A percentile compares a stretch with the other conserved stretches of the same genome.
These are phyloP conservation scores for Daldinia childiae DNA, from an alignment of 495 filamentous ascomycete genomes.

Conservation along the genomic window DNA sequence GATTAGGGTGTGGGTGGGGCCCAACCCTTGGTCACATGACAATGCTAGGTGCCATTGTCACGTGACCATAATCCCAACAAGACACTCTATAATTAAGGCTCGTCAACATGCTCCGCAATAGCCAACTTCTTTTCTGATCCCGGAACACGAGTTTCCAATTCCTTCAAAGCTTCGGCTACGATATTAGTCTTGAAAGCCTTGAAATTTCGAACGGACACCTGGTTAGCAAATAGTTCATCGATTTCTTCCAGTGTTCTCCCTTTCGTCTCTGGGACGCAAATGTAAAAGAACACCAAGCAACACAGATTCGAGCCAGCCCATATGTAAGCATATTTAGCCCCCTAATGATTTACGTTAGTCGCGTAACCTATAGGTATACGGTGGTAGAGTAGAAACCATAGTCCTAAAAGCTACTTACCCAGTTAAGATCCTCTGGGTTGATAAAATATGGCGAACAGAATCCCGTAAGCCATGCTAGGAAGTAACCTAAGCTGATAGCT, in stretches of 20 bases:
- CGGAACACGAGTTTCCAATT: conserved; percentile 34
- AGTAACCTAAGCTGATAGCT: conserved; percentile 57
- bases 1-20: too few relatives aligned
- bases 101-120: conserved; percentile 20
- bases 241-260: conserved; percentile 68
- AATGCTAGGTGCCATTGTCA: too few relatives aligned
- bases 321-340: conserved; percentile 62
- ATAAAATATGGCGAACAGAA: conserved; percentile 62
- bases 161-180: conserved; percentile 48
- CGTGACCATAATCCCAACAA: too few relatives aligned
- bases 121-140: conserved; percentile 17
- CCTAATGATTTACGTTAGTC: conserved; percentile 29
- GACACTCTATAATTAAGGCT: not conserved
- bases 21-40: too few relatives aligned
- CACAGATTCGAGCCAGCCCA: conserved; percentile 57
- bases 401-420: conserved; percentile 42
- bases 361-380: not conserved
- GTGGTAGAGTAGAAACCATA: not conserved
- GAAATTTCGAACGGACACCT: conserved; percentile 53
- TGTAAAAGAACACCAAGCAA: conserved; percentile 60
- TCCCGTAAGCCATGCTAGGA: conserved; percentile 55
- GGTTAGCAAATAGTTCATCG: conserved; percentile 58
- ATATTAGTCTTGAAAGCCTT: conserved; percentile 49
- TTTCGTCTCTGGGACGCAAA: conserved; percentile 60
- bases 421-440: conserved; percentile 58